Base-by-base conservation (phyloP, 768 basidiomycete genomes). In the Nidularia sp. region DNA sequence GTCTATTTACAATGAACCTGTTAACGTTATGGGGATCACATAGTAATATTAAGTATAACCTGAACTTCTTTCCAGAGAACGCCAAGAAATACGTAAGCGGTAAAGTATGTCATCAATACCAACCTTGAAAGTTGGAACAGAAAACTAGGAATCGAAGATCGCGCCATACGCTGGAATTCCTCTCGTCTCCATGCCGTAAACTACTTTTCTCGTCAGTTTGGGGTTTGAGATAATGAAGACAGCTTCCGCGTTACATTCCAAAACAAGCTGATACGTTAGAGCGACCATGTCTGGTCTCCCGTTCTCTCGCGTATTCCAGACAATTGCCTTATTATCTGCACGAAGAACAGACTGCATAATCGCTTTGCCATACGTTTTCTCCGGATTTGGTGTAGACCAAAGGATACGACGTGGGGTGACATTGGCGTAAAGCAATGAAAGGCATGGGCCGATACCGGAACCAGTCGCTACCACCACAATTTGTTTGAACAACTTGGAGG, bases 391-490 rank as follows among this genome's bases (percentile, higher is more conserved):
- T 0, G 74, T 71, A 5, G 72, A 72, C 74, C 75, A 76, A 8
- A 75, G 63, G 9, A 75, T 65, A 6, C 70, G 66, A 22, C 68
- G 64, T 3, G 70, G 71, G 0, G 70, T 72, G 35, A 60, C 62
- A 43, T 70, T 63, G 8, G 69, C 69, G 51, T 70, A 70, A 32
- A 74, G 62, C 12, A 68, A 57, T 12, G 72, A 70, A 6, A 68
- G 61, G 52, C 69, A 71, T 3, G 80, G 81, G 0, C 78, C 80
- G 44, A 81, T 81, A 9, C 79, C 80, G 10, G 70, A 73, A 2
- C 80, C 80, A 1, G 80, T 83, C 6, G 80, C 80, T 29, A 81
- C 79, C 43, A 81, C 66, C 32, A 81, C 73, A 15, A 81, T 67
- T 34, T 72, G 70, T 34, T 75, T 72, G 74, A 83, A 81, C 35